Base-by-base conservation (phyloP, 148 eudicot species). In the Pouteria glomerata region DNA sequence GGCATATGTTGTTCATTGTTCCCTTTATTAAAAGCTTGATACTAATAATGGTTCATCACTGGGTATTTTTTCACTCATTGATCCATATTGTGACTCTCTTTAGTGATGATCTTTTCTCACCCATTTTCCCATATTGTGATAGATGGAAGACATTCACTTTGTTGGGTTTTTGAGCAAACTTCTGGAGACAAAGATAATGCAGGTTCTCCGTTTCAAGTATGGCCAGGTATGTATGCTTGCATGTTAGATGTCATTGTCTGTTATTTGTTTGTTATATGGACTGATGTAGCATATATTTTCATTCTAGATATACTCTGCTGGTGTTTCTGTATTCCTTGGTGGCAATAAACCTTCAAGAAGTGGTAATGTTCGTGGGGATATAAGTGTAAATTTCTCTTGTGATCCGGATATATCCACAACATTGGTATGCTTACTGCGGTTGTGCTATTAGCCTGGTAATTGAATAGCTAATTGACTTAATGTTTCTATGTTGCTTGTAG, bases 241-340 rank as follows among this genome's bases (percentile, higher is more conserved):
- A 10, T 66, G 42, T 31, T 31, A 8, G 24, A 42, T 27, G 24
- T 65, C 1, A 29, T 66, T 18, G 27, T 62, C 10, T 80, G 53
- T 55, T 68, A 31, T 73, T 44, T 35, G 10, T 31, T 63, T 41
- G 33, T 50, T 52, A 33, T 57, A 13, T 69, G 73, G 19, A 6
- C 77, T 82, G 16, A 77, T 56, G 68, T 57, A 31, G 11, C 50
- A 66, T 82, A 53, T n/a, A 48, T 66, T 67, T 74, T 24, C 68
- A 65, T 75, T 8, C 51, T 78, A 92, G 98, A 90, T 92, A 76
- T 92, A 92, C 77, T 88, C 98, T 69, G 93, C 86, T 63, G 83
- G 96, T 56, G 96, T 88, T 61, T 90, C 96, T 62, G 93, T 90
- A n/a, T 92, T 92, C 76, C 85, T 92, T 73, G 98, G 96, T 70